Conservation (phyloP, 1,284 basidiomycete species). For the Trametes pubescens region DNA sequence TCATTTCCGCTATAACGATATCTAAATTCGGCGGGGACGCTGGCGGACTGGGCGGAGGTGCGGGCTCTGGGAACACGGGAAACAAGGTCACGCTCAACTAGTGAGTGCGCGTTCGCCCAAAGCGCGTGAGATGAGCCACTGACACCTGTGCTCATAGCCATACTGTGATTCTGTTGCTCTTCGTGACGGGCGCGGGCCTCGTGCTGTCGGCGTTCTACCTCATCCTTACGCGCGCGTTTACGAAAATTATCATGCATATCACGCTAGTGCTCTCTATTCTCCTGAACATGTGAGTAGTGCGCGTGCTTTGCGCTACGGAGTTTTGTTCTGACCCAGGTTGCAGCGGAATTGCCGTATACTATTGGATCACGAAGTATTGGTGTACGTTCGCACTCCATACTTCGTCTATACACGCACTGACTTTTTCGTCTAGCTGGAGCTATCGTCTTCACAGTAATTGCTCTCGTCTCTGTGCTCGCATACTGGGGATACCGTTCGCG, state of each 20-base stretch:
- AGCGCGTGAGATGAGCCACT: not conserved
- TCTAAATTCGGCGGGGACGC: slow-evolving; percentile 63
- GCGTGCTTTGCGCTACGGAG: slow-evolving; percentile 3
- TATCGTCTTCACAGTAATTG: slow-evolving; percentile 80
- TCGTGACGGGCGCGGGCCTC: slow-evolving; percentile 61
- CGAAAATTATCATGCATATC: slow-evolving; percentile 82
- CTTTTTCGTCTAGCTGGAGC: slow-evolving; percentile 61
- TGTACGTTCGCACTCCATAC: slow-evolving; percentile 54
- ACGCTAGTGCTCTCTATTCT: slow-evolving; percentile 76
- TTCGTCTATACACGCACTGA: not conserved
- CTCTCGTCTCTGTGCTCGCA: slow-evolving; percentile 65
- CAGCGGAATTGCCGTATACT: slow-evolving; percentile 74
- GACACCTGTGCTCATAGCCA: slow-evolving; percentile 33
- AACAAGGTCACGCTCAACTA: slow-evolving; percentile 65
- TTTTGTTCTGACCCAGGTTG: not conserved
- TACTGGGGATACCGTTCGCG: slow-evolving; percentile 76
- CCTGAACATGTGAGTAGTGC: slow-evolving; percentile 72
- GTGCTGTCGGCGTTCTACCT: slow-evolving; percentile 61
- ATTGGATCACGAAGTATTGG: slow-evolving; percentile 81
- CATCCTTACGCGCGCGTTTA: slow-evolving; percentile 76
- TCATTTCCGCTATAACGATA: slow-evolving; percentile 71
- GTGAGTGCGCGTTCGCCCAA: slow-evolving; percentile 44
- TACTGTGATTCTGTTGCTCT: slow-evolving; percentile 71
- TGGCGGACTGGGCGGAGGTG: slow-evolving; percentile 72
- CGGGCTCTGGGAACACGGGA: slow-evolving; percentile 60